Evolutionary conservation across 306 rosid species (phyloP).

Genomic region (Betula pendula): DNA sequence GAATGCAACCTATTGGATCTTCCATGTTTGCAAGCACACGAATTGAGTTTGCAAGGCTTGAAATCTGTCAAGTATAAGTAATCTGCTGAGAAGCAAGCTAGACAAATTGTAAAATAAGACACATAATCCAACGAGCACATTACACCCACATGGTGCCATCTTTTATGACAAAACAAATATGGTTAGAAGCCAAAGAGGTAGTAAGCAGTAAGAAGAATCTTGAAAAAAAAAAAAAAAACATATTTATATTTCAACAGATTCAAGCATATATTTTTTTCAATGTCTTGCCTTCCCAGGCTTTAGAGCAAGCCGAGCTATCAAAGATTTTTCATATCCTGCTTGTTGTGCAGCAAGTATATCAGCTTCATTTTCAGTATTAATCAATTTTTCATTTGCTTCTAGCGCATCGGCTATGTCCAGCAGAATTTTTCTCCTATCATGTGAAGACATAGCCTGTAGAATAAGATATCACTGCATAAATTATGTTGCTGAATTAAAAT

Average conservation of each 20-base stretch:
- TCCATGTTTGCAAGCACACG: conserved; percentile 89
- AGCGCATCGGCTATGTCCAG: conserved; percentile 90
- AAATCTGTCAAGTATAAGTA: conserved; percentile 55
- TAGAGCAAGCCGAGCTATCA: conserved; percentile 76
- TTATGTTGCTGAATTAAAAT: conserved; percentile 28
- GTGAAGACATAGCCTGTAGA: conserved; percentile 70
- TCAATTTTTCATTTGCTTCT: conserved; percentile 63
- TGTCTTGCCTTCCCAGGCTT: conserved; percentile 79
- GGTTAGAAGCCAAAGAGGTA: neutral
- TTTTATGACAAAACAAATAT: neutral
- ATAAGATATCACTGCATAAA: conserved; percentile 24
- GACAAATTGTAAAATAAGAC: conserved; percentile 8
- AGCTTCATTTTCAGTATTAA: conserved; percentile 78
- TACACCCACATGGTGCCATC: neutral
- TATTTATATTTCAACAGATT: conserved; percentile 18
- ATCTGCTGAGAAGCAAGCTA: conserved; percentile 28
- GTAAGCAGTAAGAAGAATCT: neutral
- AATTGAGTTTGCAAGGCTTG: conserved; percentile 74
- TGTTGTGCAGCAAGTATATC: conserved; percentile 74
- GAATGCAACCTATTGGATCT: conserved; percentile 84
- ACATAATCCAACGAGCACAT: conserved; percentile 1
- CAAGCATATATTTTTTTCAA: neutral
- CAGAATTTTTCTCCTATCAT: conserved; percentile 79
- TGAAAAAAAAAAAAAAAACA: neutral
- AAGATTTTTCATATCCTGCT: conserved; percentile 78